Evolutionary conservation across 495 filamentous ascomycete genomes (phyloP), one percentile per base, ranked within the genome.

Genomic region (Halenospora varia): DNA sequence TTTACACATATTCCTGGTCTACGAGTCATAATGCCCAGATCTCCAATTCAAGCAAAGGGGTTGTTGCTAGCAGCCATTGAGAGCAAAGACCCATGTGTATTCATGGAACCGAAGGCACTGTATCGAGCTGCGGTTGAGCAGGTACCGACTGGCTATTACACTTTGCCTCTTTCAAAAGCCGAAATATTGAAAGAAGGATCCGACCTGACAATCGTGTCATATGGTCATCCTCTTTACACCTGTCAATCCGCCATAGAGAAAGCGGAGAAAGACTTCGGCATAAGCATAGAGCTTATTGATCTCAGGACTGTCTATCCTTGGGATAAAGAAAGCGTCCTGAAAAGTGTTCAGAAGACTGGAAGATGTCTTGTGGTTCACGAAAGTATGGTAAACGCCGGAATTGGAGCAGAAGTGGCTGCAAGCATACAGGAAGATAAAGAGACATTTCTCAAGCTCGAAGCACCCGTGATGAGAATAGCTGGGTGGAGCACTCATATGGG

Each of bases 81-180:
- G 39, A 85, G 82, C 68, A 90, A 90, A 53, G 93, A 98, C 68
- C 94, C 94, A 0, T 89, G 93, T 53, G 75, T 98, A 23, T 97
- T 98, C 73, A 88, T 98, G 88, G 94, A 98, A 70, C 95, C 94
- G 0, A 98, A 98, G 75, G 85, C 92, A 9, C 74, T 98, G 15
- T 98, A 98, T 66, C 86, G 94, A 20, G 95, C 95, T 0, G 92
- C 94, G 0, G 90, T 96, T 24, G 94, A 98, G 69, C 89, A 97
- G 69, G 94, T 98, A 2, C 95, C 94, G 15, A 84, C 83, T 4
- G 86, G 79, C 39, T 77, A 87, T 17, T 98, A 97, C 66, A 85
- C 83, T 0, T 78, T 98, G 22, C 92, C 93, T 1, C 78, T 98
- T 2, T 90, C 85, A 48, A 92, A 90, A 68, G 94, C 94, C 0